Percentiles rank a stretch among this genome's conserved stretches.
Evolutionary conservation across 352 stramenopile genomes (phyloP).

Genomic region (Phytophthora pluvialis): DNA sequence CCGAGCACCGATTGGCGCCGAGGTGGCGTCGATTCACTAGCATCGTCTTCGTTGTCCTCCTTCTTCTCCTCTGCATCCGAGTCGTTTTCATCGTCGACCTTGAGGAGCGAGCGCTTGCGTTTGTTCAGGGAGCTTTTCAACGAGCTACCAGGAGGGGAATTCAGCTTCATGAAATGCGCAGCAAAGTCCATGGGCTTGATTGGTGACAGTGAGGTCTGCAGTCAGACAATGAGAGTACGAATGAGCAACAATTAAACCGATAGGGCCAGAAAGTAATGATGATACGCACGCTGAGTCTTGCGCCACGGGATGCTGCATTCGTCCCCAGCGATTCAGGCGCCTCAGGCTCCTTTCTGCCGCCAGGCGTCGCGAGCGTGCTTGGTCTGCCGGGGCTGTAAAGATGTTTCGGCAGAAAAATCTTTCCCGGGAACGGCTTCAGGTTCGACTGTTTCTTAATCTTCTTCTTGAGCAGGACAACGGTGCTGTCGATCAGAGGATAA

Average conservation of each 20-base stretch:
- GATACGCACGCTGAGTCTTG: slow-evolving; percentile 60
- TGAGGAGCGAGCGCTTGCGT: slow-evolving; percentile 40
- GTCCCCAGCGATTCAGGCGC: slow-evolving; percentile 27
- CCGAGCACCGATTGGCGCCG: slow-evolving; percentile 63
- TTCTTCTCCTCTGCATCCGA: slow-evolving; percentile 29
- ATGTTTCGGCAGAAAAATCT: slow-evolving; percentile 84
- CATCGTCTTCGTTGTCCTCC: slow-evolving; percentile 20
- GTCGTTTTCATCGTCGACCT: slow-evolving; percentile 6
- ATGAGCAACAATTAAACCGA: slow-evolving; percentile 17
- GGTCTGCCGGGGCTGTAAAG: slow-evolving; percentile 49
- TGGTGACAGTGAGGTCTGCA: slow-evolving; percentile 69
- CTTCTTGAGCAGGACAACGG: slow-evolving; percentile 68
- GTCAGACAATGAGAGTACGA: slow-evolving; percentile 14
- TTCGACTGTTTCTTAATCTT: slow-evolving; percentile 89
- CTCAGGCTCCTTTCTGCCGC: slow-evolving; percentile 34
- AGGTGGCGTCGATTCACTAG: slow-evolving; percentile 33
- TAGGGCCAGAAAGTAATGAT: background rate
- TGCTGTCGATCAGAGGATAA: slow-evolving; percentile 71
- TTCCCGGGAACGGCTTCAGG: slow-evolving; percentile 81
- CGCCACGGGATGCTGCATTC: slow-evolving; percentile 5
- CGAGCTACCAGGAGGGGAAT: slow-evolving; percentile 59
- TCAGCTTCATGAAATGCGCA: slow-evolving; percentile 66
- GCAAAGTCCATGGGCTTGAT: slow-evolving; percentile 69
- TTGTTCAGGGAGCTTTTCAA: slow-evolving; percentile 47
- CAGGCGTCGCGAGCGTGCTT: slow-evolving; percentile 21